Base-by-base conservation (phyloP, 2,329 filamentous ascomycete genomes). In the Verticillium tricorpus region DNA sequence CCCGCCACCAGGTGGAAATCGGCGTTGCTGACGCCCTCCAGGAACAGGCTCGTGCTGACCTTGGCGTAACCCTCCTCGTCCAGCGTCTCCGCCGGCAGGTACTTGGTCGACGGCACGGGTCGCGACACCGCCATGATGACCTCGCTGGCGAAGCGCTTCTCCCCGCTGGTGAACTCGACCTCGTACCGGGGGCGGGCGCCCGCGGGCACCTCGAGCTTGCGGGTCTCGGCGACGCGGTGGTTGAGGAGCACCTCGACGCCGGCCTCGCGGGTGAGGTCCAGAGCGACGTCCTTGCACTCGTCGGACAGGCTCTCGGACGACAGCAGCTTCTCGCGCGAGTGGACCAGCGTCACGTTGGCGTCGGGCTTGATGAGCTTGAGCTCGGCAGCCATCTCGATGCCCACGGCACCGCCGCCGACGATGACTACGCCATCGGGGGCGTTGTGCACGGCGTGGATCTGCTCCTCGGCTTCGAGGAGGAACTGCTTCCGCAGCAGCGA, bases 341-440 rank as follows among this genome's bases (percentile, higher is more conserved):
- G 91, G 5, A 92, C 84, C 1, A 95, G 82, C 1, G 86, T 90
- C n/a, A 94, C 87, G 50, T 83, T 82, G 60, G 86, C 77, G 12
- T 82, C 69, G 0, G 91, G 90, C 64, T 88, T 82, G 28, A 87
- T 77, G 56, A 84, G 73, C 74, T 93, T 93, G 60, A 93, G 78
- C 76, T 95, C 91, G 1, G 89, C 86, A 0, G 91, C 90, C 82
- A 94, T 92, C 72, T 94, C 91, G 60, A 93, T 87, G 9, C 91
- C 91, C 1, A 93, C 91, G 7, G 91, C 91, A 58, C 89, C 82
- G 65, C 91, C 91, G 19, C 91, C 90, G n/a, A 94, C 86, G 25
- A 94, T 81, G 0, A 91, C 83, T 1, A 93, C 84, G 0, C 84
- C 86, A 22, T 85, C 77, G 5, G 73, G 75, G 1, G 85, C 84